Evolutionary conservation across 345 rosid genomes (phyloP), one percentile per base, ranked within the genome.

Genomic region (Dovyalis caffra): DNA sequence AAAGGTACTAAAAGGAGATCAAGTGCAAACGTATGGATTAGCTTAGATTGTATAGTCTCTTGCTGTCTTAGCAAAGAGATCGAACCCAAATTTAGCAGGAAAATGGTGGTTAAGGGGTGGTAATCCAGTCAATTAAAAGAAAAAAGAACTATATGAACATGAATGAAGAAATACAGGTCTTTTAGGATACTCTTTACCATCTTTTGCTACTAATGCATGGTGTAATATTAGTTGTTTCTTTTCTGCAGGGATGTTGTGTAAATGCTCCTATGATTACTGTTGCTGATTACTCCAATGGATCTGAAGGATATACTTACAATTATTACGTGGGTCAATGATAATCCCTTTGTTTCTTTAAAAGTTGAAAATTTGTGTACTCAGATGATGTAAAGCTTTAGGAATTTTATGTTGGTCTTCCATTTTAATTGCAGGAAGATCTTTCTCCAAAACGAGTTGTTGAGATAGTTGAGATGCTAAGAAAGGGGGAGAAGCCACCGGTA

Each of bases 231-330:
- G 64, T 65, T 68, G 53, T 71, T 80, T 32, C 25, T 33, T 77
- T 82, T 33, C 72, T 83, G 81, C 90, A 96, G 98, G 98, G 97
- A 82, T 88, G 97, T 77, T 96, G 98, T 71, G 99, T 93, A 47
- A 96, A 96, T 75, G 98, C 99, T 69, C 99, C 97, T 47, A 96
- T 96, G 99, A 96, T 96, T 80, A 92, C 97, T 0, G 98, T 96
- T 71, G 98, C 93, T 5, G 97, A 96, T 86, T 96, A 92, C 75
- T 90, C 95, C 49, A 92, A 88, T 73, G 97, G 98, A 78, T 96
- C 97, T 12, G 95, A 92, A 83, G 98, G 97, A 84, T 96, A 96
- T 78, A 85, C 93, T 26, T 96, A 96, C 81, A 92, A 93, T 84
- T 96, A 93, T 72, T 96, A 87, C 64, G 97, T 90, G 79, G n/a